These are phyloP conservation scores for Sphaceloma murrayae DNA, from an alignment of 2,329 filamentous ascomycete species.

Conservation along the genomic window DNA sequence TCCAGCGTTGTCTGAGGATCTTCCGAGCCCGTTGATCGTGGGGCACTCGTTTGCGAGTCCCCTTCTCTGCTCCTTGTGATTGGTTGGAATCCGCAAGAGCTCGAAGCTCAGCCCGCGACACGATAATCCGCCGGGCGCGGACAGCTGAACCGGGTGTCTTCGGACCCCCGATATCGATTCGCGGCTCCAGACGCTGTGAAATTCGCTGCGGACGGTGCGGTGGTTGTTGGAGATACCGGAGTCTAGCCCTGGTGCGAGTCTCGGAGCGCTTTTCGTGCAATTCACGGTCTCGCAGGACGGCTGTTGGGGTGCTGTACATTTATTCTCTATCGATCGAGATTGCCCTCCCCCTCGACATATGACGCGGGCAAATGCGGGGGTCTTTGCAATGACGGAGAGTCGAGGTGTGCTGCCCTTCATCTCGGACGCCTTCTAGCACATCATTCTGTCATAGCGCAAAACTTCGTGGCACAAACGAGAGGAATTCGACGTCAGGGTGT, in stretches of 20 bases:
- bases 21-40: constrained; percentile 17
- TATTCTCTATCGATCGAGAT: constrained; percentile 10
- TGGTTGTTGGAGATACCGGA: constrained; percentile 4
- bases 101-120: constrained; percentile 13
- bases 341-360: neutral
- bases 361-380: constrained; percentile 14
- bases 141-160: neutral
- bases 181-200: constrained; percentile 8
- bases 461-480: neutral
- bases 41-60: constrained; percentile 15
- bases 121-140: constrained; percentile 5
- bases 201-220: constrained; percentile 1
- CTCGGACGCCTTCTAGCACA: constrained; percentile 8
- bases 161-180: constrained; percentile 10
- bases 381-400: constrained; percentile 10
- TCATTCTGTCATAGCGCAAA: constrained; percentile 11
- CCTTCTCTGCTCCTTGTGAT: constrained; percentile 5
- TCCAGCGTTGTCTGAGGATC: constrained; percentile 16
- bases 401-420: constrained; percentile 6
- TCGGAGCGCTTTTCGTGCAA: constrained; percentile 14
- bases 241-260: constrained; percentile 6
- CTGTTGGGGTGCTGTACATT: neutral
- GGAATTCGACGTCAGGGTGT: constrained; percentile 4
- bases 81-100: constrained; percentile 4
- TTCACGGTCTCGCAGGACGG: constrained; percentile 12